A percentile compares a stretch with the other conserved stretches of the same genome.
Conservation (phyloP, 768 basidiomycete genomes). For the Suillus hirtellus region DNA sequence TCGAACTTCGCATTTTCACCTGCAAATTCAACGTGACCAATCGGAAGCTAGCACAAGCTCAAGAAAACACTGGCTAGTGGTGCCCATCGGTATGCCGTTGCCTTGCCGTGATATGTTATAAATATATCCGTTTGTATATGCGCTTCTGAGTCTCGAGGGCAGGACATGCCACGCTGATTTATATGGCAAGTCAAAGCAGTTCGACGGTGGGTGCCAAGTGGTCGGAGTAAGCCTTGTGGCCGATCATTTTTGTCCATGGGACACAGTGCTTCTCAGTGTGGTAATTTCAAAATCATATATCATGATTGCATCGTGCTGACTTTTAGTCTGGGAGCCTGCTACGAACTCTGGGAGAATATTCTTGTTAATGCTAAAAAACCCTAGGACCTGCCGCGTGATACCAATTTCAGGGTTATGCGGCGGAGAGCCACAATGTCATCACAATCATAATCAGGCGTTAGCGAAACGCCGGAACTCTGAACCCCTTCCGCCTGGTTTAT, state of each 20-base stretch:
- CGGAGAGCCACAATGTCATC: not conserved
- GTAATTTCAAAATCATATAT: not conserved
- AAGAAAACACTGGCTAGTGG: not conserved
- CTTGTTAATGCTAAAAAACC: not conserved
- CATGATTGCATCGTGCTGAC: not conserved
- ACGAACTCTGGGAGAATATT: not conserved
- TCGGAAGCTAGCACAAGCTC: not conserved
- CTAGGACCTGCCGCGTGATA: not conserved
- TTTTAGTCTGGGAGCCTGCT: not conserved
- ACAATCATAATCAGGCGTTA: conserved; percentile 4
- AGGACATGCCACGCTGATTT: not conserved
- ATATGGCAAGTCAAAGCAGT: not conserved
- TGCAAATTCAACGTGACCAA: not conserved
- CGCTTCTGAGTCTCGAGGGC: not conserved
- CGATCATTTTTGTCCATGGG: not conserved
- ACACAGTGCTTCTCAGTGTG: not conserved
- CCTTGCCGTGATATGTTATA: not conserved
- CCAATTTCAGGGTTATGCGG: not conserved
- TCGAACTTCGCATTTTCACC: not conserved
- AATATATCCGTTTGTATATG: conserved; percentile 2
- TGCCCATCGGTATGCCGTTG: not conserved
- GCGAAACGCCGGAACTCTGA: conserved; percentile 1
- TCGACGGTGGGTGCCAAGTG: not conserved
- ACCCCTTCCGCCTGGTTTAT: not conserved
- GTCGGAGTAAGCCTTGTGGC: not conserved